Evolutionary conservation across 2,329 filamentous ascomycete species (phyloP), one percentile per base, ranked within the genome.

Genomic region (Hymenoscyphus fraxineus): DNA sequence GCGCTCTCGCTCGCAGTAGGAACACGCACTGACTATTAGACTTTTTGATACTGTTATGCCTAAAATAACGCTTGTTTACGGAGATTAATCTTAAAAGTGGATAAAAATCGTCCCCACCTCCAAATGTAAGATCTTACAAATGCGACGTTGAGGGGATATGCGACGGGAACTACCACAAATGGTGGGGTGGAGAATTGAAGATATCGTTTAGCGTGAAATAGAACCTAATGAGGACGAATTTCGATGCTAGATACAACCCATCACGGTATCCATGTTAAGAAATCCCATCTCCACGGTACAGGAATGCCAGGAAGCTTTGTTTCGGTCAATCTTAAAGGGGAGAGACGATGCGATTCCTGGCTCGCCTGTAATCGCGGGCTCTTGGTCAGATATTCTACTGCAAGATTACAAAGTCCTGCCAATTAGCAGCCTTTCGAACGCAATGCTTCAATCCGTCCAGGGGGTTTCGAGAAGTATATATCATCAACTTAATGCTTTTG

Each of bases 101-200:
- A n/a, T n/a, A n/a, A n/a, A n/a, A n/a, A n/a, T n/a, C n/a, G n/a
- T n/a, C n/a, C n/a, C n/a, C n/a, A n/a, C n/a, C n/a, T n/a, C n/a
- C n/a, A n/a, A n/a, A n/a, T n/a, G n/a, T n/a, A n/a, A n/a, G n/a
- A n/a, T n/a, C n/a, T n/a, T n/a, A n/a, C n/a, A n/a, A n/a, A n/a
- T n/a, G n/a, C n/a, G n/a, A n/a, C n/a, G n/a, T n/a, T n/a, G n/a
- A n/a, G n/a, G n/a, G n/a, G n/a, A n/a, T n/a, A 64, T 65, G 9
- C 63, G 64, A 0, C 65, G 65, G 12, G 67, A 68, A 58, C 40
- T 68, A 47, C 67, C 67, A 6, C 65, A 60, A 35, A 58, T 67
- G 22, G 63, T 67, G 9, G 39, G 65, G 6, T 38, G 12, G 5
- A 67, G 59, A 35, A 60, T 67, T 32, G 57, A 62, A 47, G 59